phyloP scores from a whole-genome alignment of 169 alveolate species.

The Cryptosporidium parvum region DNA sequence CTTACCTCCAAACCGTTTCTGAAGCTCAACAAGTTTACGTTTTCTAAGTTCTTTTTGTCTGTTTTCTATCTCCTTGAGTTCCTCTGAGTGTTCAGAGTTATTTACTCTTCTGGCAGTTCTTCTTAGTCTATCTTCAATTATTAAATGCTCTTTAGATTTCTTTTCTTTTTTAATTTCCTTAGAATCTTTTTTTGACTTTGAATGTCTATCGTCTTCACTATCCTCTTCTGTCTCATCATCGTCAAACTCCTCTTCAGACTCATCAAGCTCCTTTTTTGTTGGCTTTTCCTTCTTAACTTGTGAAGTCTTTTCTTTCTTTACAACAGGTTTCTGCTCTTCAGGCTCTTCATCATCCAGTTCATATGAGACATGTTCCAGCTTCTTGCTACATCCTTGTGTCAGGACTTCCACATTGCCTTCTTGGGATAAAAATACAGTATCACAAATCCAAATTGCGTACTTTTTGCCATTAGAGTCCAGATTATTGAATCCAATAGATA shows the following conservation, averaged over 20 bases:
- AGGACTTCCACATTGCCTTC: constrained; percentile 81
- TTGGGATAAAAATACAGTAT: constrained; percentile 84
- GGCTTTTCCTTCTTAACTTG: constrained; percentile 9
- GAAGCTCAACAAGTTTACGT: constrained; percentile 84
- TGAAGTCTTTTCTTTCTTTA: constrained; percentile 18
- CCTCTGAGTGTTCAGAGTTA: constrained; percentile 66
- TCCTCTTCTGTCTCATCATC: constrained; percentile 48
- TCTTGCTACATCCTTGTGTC: constrained; percentile 84
- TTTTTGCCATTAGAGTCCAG: constrained; percentile 79
- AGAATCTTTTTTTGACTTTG: neutral
- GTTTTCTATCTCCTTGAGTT: constrained; percentile 76
- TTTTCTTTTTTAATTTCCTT: constrained; percentile 13
- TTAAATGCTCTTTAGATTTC: constrained; percentile 17
- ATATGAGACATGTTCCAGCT: constrained; percentile 85
- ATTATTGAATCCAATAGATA: constrained; percentile 87
- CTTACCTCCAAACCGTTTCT: constrained; percentile 78
- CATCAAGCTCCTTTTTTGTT: neutral
- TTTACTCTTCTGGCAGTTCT: constrained; percentile 53
- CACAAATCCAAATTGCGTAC: constrained; percentile 91
- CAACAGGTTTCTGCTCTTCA: constrained; percentile 68
- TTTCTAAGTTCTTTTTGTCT: constrained; percentile 82
- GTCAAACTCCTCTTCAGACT: neutral
- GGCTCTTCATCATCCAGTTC: constrained; percentile 86
- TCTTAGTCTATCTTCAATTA: constrained; percentile 57
- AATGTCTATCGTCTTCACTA: constrained; percentile 1